These are phyloP conservation scores for Hypoxylon cercidicola DNA, from an alignment of 495 filamentous ascomycete species.

Conservation along the genomic window DNA sequence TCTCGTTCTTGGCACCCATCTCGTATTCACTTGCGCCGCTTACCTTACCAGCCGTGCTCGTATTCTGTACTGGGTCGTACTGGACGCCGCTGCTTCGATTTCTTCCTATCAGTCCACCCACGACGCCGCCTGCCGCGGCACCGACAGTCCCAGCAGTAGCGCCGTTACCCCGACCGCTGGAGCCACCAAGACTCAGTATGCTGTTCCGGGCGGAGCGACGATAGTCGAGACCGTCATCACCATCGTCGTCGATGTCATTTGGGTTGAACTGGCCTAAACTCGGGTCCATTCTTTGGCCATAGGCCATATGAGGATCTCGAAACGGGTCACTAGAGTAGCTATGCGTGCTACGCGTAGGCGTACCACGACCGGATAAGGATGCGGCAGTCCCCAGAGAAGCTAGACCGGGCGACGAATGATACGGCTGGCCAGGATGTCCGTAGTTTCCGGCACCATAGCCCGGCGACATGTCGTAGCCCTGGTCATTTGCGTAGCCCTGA, in stretches of 20 bases:
- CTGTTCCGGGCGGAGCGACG: conserved; percentile 57
- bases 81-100: conserved; percentile 48
- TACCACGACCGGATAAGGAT: conserved; percentile 23
- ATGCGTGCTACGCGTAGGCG: conserved; percentile 40
- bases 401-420: conserved; percentile 31
- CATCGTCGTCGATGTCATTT: conserved; percentile 83
- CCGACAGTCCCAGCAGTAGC: conserved; percentile 52
- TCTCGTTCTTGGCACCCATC: conserved; percentile 50
- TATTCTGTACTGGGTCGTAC: conserved; percentile 53
- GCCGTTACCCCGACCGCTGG: conserved; percentile 47
- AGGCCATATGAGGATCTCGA: conserved; percentile 43
- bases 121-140: conserved; percentile 64
- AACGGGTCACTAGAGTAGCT: conserved; percentile 44
- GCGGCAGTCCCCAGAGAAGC: conserved; percentile 14
- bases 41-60: conserved; percentile 31
- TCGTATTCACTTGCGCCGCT: conserved; percentile 44
- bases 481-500: conserved; percentile 37
- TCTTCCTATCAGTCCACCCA: conserved; percentile 51
- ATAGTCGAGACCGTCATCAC: conserved; percentile 79
- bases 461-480: conserved; percentile 23
- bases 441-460: conserved; percentile 27
- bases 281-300: conserved; percentile 55
- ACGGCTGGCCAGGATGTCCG: conserved; percentile 13
- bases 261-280: conserved; percentile 73
- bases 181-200: conserved; percentile 62